These are phyloP conservation scores for Lactarius tabidus DNA, from an alignment of 768 basidiomycete genomes.

Conservation along the genomic window DNA sequence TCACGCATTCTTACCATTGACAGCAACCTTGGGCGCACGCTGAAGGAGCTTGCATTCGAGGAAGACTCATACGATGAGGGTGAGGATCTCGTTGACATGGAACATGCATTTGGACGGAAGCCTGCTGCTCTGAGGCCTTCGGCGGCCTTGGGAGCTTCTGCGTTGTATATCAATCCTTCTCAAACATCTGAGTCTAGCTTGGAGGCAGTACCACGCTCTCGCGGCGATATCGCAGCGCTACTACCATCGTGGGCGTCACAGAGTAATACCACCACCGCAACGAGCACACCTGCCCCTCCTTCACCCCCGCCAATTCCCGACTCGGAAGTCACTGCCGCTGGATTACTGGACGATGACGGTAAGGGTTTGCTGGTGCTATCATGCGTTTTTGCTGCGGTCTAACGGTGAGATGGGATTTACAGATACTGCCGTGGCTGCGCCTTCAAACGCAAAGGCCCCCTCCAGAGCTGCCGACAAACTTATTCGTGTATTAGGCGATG, in stretches of 20 bases:
- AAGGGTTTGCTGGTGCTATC: background rate
- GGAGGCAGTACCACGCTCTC: slow-evolving; percentile 21
- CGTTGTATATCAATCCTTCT: slow-evolving; percentile 29
- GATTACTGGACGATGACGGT: slow-evolving; percentile 29
- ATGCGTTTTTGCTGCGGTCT: background rate
- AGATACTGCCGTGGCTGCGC: background rate
- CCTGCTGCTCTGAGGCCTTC: slow-evolving; percentile 26
- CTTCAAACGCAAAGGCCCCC: slow-evolving; percentile 29
- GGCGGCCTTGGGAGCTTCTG: slow-evolving; percentile 11
- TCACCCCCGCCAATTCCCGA: slow-evolving; percentile 1
- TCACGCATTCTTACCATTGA: slow-evolving; percentile 64
- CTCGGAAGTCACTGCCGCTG: slow-evolving; percentile 20
- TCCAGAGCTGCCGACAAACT: slow-evolving; percentile 48
- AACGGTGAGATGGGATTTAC: background rate
- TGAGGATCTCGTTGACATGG: slow-evolving; percentile 58
- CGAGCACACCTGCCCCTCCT: background rate
- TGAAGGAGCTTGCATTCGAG: slow-evolving; percentile 34
- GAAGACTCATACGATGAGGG: slow-evolving; percentile 37
- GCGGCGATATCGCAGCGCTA: slow-evolving; percentile 13
- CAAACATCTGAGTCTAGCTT: slow-evolving; percentile 32
- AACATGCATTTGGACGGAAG: slow-evolving; percentile 42
- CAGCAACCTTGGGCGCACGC: slow-evolving; percentile 39
- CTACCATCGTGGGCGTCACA: slow-evolving; percentile 23
- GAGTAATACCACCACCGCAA: background rate
- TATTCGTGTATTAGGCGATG: slow-evolving; percentile 62